A percentile compares a stretch with the other conserved stretches of the same genome.
phyloP scores from a whole-genome alignment of 495 filamentous ascomycete species.

The Hypoxylon fragiforme region DNA sequence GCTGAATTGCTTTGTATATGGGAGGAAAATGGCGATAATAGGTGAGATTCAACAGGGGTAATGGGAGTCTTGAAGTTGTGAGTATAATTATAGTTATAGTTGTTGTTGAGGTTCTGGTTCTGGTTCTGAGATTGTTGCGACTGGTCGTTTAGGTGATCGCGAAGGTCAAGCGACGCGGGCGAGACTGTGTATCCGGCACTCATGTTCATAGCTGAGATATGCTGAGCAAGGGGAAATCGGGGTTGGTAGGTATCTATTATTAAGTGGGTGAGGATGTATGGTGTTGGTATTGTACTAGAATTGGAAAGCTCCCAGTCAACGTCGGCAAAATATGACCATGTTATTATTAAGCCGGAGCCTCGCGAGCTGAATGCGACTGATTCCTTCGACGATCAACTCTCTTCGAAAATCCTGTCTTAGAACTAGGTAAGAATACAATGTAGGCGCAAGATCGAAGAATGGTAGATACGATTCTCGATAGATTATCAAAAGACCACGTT shows the following conservation, averaged over 20 bases:
- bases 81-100: constrained; percentile 19
- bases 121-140: constrained; percentile 32
- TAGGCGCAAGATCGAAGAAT: constrained; percentile 7
- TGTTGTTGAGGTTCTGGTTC: constrained; percentile 16
- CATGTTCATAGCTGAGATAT: constrained; percentile 35
- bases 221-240: constrained; percentile 9
- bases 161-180: constrained; percentile 38
- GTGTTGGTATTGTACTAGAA: constrained; percentile 21
- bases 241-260: constrained; percentile 37
- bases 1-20: constrained; percentile 43
- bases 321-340: constrained; percentile 30
- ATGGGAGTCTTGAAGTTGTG: constrained; percentile 27
- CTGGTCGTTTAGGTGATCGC: constrained; percentile 30
- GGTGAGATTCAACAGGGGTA: constrained; percentile 34
- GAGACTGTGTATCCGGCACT: constrained; percentile 40
- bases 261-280: constrained; percentile 13
- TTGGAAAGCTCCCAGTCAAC: constrained; percentile 20
- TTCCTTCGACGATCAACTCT: constrained; percentile 12
- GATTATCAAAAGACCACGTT: constrained; percentile 23
- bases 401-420: constrained; percentile 9
- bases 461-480: constrained; percentile 6
- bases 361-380: constrained; percentile 22
- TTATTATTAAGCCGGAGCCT: constrained; percentile 28
- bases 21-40: constrained; percentile 47
- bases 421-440: constrained; percentile 2